Conservation (phyloP, 208 protist genomes). For the Leptomonas seymouri region DNA sequence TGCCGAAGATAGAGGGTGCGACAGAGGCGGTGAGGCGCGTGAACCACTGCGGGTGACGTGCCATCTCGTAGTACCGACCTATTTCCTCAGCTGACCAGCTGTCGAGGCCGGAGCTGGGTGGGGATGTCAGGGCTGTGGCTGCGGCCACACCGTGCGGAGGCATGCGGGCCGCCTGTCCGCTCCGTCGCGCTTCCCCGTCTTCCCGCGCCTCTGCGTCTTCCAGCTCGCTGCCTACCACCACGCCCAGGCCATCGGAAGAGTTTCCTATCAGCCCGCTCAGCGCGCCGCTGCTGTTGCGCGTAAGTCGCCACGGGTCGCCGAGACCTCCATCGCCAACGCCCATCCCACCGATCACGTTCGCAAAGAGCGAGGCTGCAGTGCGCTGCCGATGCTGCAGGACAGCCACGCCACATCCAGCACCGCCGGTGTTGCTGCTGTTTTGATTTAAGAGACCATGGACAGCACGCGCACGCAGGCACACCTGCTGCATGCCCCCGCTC, state of each 20-base stretch:
- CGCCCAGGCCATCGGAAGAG: background rate
- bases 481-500: conserved; percentile 41
- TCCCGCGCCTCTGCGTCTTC: background rate
- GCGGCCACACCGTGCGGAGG: background rate
- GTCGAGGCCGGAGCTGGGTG: conserved; percentile 11
- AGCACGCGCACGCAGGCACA: conserved; percentile 39
- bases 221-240: too few species aligned
- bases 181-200: background rate
- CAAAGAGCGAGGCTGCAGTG: conserved; percentile 1
- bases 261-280: background rate
- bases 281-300: conserved; percentile 9
- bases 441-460: conserved; percentile 28
- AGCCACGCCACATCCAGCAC: conserved; percentile 1
- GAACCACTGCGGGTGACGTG: conserved; percentile 86
- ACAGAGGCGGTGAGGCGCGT: conserved; percentile 92
- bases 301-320: conserved; percentile 22
- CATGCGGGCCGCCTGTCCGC: background rate
- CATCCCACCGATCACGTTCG: conserved; percentile 6
- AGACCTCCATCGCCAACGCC: conserved; percentile 8
- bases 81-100: conserved; percentile 65
- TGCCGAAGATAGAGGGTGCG: conserved; percentile 97
- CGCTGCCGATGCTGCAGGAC: conserved; percentile 23
- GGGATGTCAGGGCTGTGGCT: conserved; percentile 1
- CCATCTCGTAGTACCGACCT: conserved; percentile 85
- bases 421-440: conserved; percentile 2